Conservation (phyloP, 2,329 filamentous ascomycete species). For the Fusarium sp. region DNA sequence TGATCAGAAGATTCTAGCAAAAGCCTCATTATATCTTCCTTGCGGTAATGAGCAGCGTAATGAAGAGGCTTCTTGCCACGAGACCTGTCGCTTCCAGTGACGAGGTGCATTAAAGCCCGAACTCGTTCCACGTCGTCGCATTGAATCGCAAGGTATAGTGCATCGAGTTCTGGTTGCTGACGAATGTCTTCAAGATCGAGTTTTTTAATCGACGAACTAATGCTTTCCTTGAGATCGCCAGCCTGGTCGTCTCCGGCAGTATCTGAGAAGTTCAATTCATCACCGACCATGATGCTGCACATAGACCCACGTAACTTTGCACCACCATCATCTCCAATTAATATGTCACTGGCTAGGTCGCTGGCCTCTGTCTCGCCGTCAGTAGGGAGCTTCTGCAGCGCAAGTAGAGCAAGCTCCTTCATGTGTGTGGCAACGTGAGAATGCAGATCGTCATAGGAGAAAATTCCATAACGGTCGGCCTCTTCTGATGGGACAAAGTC, state of each 20-base stretch:
- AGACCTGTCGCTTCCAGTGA: neutral
- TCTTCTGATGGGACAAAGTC: neutral
- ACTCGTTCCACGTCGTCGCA: neutral
- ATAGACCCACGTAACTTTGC: neutral
- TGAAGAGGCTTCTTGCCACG: neutral
- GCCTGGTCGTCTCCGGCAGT: neutral
- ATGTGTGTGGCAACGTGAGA: neutral
- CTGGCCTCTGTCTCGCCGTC: neutral
- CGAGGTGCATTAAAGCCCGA: neutral
- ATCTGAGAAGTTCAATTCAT: neutral
- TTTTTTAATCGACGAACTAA: neutral
- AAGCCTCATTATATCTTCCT: neutral
- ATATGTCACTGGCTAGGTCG: neutral
- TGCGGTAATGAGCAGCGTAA: neutral
- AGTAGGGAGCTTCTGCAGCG: neutral
- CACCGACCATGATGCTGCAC: neutral
- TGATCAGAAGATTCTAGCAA: neutral
- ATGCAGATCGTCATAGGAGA: neutral
- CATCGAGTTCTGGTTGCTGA: neutral
- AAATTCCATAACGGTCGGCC: neutral
- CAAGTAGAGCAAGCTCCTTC: slow-evolving; percentile 2
- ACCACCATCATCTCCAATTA: neutral
- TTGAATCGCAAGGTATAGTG: neutral
- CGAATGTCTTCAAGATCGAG: neutral
- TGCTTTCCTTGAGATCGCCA: neutral